These are phyloP conservation scores for Pleurotus giganteus DNA, from an alignment of 768 basidiomycete species.

Conservation along the genomic window DNA sequence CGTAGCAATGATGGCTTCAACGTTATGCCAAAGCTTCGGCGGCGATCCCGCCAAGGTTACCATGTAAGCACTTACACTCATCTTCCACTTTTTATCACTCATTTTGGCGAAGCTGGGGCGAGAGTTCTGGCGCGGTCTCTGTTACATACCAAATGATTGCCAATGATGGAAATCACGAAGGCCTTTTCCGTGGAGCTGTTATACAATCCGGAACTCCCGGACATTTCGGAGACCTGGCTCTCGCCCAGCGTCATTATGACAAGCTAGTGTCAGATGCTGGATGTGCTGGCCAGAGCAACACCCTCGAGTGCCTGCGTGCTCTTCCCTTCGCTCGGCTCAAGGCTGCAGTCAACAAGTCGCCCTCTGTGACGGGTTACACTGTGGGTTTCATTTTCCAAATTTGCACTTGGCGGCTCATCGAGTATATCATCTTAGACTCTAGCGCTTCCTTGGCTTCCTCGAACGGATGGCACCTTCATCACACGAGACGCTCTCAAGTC, in stretches of 20 bases:
- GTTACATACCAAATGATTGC: conserved; percentile 48
- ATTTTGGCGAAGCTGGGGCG: conserved; percentile 36
- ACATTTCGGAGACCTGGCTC: conserved; percentile 41
- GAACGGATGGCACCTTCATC: conserved; percentile 49
- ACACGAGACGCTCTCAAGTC: conserved; percentile 39
- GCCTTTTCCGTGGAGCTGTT: conserved; percentile 48
- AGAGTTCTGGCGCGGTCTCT: conserved; percentile 57
- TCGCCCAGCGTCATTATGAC: conserved; percentile 47
- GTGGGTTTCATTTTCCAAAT: conserved; percentile 22
- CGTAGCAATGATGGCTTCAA: not conserved
- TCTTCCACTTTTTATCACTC: not conserved
- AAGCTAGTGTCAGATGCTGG: conserved; percentile 38
- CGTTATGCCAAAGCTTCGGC: conserved; percentile 37
- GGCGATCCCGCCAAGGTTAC: conserved; percentile 56
- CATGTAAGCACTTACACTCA: conserved; percentile 33
- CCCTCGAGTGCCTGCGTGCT: conserved; percentile 41
- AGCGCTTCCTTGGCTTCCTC: conserved; percentile 46
- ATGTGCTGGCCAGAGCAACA: conserved; percentile 37
- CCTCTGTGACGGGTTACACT: conserved; percentile 42
- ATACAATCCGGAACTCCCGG: conserved; percentile 52
- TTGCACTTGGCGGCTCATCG: not conserved
- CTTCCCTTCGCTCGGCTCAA: conserved; percentile 37
- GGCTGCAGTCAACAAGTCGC: conserved; percentile 40
- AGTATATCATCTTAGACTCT: conserved; percentile 28
- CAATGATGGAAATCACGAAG: conserved; percentile 41